Percentiles rank a stretch among this genome's conserved stretches.
Evolutionary conservation across 179 eudicot genomes (phyloP).

Genomic region (Vitellaria paradoxa): DNA sequence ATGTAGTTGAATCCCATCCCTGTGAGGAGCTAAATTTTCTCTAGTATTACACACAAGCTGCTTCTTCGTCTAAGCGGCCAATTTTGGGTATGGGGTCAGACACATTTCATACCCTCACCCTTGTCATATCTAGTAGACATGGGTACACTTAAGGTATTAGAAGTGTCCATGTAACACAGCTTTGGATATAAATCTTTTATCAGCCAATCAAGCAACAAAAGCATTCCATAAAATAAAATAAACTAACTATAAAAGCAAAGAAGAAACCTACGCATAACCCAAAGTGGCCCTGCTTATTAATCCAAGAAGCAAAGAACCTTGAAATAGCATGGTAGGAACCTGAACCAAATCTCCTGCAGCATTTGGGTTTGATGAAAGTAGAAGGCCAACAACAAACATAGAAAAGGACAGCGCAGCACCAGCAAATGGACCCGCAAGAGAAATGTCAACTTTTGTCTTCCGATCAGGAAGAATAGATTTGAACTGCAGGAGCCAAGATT

Average conservation of each 20-base stretch:
- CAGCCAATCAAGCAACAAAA: too few relatives aligned
- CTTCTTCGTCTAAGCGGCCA: too few relatives aligned
- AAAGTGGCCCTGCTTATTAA: conserved; percentile 83
- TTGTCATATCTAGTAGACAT: too few relatives aligned
- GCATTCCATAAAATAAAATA: too few relatives aligned
- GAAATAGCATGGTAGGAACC: conserved; percentile 90
- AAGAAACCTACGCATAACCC: conserved; percentile 80
- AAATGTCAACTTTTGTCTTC: conserved; percentile 82
- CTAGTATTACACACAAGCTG: too few relatives aligned
- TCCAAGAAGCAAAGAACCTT: conserved; percentile 98
- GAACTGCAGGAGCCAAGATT: conserved; percentile 48
- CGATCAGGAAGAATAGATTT: conserved; percentile 94
- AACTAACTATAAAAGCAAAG: conserved; percentile 2
- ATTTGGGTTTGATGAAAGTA: conserved; percentile 76
- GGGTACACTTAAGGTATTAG: too few relatives aligned
- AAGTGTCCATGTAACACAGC: too few relatives aligned
- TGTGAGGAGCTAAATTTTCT: too few relatives aligned
- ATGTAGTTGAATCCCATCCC: too few relatives aligned
- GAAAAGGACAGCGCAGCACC: conserved; percentile 84
- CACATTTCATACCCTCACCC: too few relatives aligned
- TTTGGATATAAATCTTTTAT: too few relatives aligned
- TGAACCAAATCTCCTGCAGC: conserved; percentile 77
- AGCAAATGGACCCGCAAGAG: conserved; percentile 91
- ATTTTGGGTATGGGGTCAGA: too few relatives aligned
- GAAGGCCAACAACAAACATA: conserved; percentile 85